These are phyloP conservation scores for Nicotiana obtusifolia DNA, from an alignment of 257 asterid genomes.

Conservation along the genomic window DNA sequence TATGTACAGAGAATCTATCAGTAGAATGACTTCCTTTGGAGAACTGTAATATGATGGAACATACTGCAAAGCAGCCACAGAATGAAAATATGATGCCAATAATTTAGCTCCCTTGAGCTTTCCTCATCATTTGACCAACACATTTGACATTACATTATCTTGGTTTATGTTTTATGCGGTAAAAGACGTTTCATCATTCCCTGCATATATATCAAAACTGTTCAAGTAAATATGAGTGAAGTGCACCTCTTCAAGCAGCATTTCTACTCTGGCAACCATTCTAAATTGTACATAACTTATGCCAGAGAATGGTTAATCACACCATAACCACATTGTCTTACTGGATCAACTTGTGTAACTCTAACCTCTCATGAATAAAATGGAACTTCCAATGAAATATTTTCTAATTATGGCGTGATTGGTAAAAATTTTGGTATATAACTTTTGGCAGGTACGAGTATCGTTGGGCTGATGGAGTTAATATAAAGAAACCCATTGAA, in stretches of 20 bases:
- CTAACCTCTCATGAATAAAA: neutral
- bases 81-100: neutral
- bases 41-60: neutral
- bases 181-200: neutral
- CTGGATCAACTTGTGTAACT: neutral
- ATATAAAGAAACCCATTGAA: constrained; percentile 79
- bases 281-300: no score
- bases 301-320: neutral
- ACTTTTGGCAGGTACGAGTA: constrained; percentile 55
- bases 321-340: neutral
- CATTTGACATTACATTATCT: neutral
- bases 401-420: neutral
- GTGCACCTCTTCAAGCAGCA: neutral
- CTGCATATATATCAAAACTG: neutral
- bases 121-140: neutral
- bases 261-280: no score
- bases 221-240: neutral
- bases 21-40: no score
- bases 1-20: neutral
- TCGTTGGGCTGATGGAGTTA: constrained; percentile 93
- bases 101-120: neutral
- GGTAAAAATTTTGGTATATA: neutral
- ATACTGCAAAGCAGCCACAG: neutral
- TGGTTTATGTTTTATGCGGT: neutral
- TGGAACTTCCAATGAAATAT: neutral